Evolutionary conservation across 805 yeast genomes (phyloP).

Genomic region (Spathaspora boniae): DNA sequence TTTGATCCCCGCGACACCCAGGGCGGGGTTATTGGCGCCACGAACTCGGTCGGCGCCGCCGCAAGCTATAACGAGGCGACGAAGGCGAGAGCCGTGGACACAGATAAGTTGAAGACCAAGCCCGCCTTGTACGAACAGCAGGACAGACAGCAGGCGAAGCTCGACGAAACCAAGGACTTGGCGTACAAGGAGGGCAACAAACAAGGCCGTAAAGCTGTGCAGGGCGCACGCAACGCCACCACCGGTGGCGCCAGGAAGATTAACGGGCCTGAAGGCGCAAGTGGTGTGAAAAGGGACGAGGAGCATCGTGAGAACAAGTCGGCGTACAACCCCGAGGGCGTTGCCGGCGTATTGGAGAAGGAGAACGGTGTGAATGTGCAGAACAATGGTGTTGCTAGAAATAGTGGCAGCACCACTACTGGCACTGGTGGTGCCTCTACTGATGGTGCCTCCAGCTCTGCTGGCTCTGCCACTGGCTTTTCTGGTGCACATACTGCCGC

Average conservation of each 20-base stretch:
- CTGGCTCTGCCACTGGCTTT: not conserved
- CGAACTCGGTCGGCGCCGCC: slow-evolving; percentile 9
- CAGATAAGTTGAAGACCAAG: slow-evolving; percentile 5
- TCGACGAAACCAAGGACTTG: slow-evolving; percentile 13
- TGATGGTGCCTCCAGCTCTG: slow-evolving; percentile 3
- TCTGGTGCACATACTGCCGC: slow-evolving; percentile 1
- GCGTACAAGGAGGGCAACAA: slow-evolving; percentile 11
- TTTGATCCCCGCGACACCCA: slow-evolving; percentile 36
- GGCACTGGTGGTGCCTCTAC: not conserved
- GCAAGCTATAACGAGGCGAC: slow-evolving; percentile 20
- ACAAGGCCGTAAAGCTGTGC: too few relatives aligned
- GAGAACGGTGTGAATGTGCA: too few relatives aligned
- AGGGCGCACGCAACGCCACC: too few relatives aligned
- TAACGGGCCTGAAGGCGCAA: not conserved
- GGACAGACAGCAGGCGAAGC: slow-evolving; percentile 10
- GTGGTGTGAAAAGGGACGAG: slow-evolving; percentile 18
- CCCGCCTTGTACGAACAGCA: slow-evolving; percentile 6
- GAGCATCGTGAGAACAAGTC: slow-evolving; percentile 31
- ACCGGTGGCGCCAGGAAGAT: too few relatives aligned
- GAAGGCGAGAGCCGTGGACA: slow-evolving; percentile 13
- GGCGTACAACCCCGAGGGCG: slow-evolving; percentile 26
- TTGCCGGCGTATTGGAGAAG: slow-evolving; percentile 11
- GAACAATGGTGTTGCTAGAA: not conserved
- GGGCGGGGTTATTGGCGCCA: slow-evolving; percentile 22
- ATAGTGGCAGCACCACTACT: slow-evolving; percentile 10